Base-by-base conservation (phyloP, 2,329 filamentous ascomycete species). In the Grosmannia penicillata region DNA sequence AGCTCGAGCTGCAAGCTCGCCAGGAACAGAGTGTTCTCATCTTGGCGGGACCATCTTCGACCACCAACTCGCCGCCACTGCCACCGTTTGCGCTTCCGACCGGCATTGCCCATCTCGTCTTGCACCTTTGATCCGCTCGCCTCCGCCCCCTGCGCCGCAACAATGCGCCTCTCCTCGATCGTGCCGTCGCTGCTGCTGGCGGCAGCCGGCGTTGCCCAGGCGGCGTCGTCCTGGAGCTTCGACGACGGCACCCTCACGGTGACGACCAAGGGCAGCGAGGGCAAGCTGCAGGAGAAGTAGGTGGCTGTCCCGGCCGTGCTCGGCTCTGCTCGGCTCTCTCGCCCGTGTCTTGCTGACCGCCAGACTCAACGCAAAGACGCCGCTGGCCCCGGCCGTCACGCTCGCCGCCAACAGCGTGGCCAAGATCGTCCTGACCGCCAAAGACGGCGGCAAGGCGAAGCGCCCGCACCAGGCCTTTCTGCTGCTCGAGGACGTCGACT, bases 401-500 rank as follows among this genome's bases (percentile, higher is more conserved):
- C 65, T 96, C 45, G 73, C 75, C 45, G 59, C 68, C 38, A 57
- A 72, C 38, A 86, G 93, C 54, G 75, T 76, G 30, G 66, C 96
- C 53, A 94, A 91, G 65, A 63, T 98, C 48, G 61, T 76, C 48
- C 63, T 98, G 51, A 93, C 85, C 25, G 72, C 84, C 8, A 80
- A 81, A 55, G 84, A 94, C 53, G 78, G 73, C 54, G 76, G 77
- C 59, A 78, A 76, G 49, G 70, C 74, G 33, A 89, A 86, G 68
- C 76, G 82, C 47, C 85, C 91, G 49, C 91, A 98, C 60, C 91
- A 98, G 61, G 86, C 86, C 6, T 95, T 95, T 65, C 68, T 98
- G 38, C 69, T 91, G 14, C 61, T 98, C 41, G 78, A 74, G 50
- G 86, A 96, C 49, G 63, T 70, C 10, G 63, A 68, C 11, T 78